Conservation (phyloP, 306 rosid genomes). For the Inga leiocalycina region DNA sequence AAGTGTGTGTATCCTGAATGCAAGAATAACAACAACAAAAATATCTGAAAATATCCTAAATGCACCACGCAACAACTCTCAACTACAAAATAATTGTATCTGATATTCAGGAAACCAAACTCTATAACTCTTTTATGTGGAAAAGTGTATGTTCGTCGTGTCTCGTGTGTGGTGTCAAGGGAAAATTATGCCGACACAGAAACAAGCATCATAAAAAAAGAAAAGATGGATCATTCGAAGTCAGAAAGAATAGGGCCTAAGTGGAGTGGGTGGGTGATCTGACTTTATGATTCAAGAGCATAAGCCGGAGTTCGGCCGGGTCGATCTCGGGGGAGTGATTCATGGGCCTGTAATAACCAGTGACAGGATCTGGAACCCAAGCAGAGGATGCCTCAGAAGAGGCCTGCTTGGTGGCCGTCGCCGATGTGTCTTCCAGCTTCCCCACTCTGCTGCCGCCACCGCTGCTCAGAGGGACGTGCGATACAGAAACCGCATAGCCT, state of each 20-base stretch:
- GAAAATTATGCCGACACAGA: no score
- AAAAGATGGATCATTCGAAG: background rate
- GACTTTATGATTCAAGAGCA: conserved; percentile 43
- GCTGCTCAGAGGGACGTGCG: conserved; percentile 29
- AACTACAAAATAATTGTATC: no score
- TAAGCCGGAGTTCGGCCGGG: conserved; percentile 54
- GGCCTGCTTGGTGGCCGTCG: background rate
- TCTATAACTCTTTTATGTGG: background rate
- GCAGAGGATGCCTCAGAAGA: conserved; percentile 38
- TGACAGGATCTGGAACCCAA: conserved; percentile 60
- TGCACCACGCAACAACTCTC: no score
- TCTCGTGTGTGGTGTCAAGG: no score
- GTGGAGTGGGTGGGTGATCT: conserved; percentile 4
- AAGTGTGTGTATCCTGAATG: no score
- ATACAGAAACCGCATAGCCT: conserved; percentile 36
- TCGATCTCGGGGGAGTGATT: conserved; percentile 42
- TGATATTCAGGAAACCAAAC: background rate
- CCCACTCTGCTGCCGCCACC: conserved; percentile 7
- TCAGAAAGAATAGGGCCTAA: background rate
- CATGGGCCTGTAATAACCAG: conserved; percentile 59
- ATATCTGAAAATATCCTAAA: no score
- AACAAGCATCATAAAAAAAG: background rate
- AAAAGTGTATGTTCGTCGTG: background rate
- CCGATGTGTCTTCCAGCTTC: conserved; percentile 30
- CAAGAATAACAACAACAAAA: no score